These are phyloP conservation scores for Fusarium aywerte DNA, from an alignment of 2,329 filamentous ascomycete genomes.

Conservation along the genomic window DNA sequence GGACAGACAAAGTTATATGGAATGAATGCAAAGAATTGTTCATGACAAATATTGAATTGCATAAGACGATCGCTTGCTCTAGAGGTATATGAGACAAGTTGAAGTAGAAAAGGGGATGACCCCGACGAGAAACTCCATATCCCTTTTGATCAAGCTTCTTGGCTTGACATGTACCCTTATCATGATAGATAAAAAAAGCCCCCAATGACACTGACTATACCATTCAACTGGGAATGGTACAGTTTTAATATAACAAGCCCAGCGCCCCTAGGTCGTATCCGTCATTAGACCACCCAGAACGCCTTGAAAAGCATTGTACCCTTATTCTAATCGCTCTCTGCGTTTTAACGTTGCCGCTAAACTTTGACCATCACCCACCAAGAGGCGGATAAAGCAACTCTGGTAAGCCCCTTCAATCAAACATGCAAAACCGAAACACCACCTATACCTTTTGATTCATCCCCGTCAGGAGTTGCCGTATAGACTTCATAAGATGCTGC, in stretches of 20 bases:
- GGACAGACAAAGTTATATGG: neutral
- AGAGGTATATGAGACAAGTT: slow-evolving; percentile 43
- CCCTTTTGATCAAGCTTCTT: slow-evolving; percentile 24
- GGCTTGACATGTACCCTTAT: slow-evolving; percentile 14
- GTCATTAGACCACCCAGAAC: slow-evolving; percentile 45
- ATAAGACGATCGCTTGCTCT: slow-evolving; percentile 44
- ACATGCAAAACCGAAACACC: neutral
- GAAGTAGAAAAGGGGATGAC: slow-evolving; percentile 23
- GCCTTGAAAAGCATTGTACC: slow-evolving; percentile 37
- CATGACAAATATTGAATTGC: slow-evolving; percentile 31
- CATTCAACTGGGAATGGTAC: slow-evolving; percentile 14
- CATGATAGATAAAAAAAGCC: slow-evolving; percentile 12
- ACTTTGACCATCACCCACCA: neutral
- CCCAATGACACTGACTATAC: neutral
- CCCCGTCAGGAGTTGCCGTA: slow-evolving; percentile 53
- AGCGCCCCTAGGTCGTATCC: slow-evolving; percentile 40
- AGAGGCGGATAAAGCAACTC: neutral
- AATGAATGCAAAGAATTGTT: neutral
- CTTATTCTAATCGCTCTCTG: slow-evolving; percentile 19
- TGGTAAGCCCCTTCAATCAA: neutral
- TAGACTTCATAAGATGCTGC: slow-evolving; percentile 55
- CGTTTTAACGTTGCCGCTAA: slow-evolving; percentile 4
- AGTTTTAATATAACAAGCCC: slow-evolving; percentile 32
- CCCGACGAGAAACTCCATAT: slow-evolving; percentile 37
- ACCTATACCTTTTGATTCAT: slow-evolving; percentile 54